phyloP scores from a whole-genome alignment of 176 grass and related monocot species.

The Avena eriantha region DNA sequence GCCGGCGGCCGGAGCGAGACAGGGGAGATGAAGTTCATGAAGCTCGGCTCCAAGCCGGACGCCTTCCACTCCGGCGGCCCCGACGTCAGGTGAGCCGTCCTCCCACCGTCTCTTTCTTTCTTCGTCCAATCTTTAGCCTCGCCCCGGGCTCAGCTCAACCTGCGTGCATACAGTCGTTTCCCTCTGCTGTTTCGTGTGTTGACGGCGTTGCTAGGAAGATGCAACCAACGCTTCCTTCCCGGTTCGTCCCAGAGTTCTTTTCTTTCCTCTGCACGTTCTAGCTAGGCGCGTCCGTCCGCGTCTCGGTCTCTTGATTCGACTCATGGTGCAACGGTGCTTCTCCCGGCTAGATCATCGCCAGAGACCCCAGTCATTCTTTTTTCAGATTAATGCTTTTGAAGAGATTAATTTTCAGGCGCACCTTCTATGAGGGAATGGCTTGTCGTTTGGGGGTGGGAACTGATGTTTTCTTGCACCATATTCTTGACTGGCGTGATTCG shows the following conservation, averaged over 20 bases:
- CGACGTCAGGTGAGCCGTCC: constrained; percentile 70
- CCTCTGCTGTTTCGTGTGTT: neutral
- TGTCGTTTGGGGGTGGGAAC: neutral
- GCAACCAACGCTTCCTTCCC: neutral
- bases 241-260: neutral
- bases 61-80: constrained; percentile 82
- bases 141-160: neutral
- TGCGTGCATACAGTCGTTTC: neutral
- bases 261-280: neutral
- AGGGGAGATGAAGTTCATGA: constrained; percentile 96
- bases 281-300: neutral
- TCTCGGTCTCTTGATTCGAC: neutral
- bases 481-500: constrained; percentile 27
- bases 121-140: neutral
- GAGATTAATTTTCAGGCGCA: neutral
- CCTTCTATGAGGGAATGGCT: constrained; percentile 1
- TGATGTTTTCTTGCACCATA: constrained; percentile 24
- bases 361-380: neutral
- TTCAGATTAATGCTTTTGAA: neutral
- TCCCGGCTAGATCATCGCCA: neutral
- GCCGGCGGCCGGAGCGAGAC: neutral
- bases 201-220: constrained; percentile 3
- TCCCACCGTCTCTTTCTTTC: neutral
- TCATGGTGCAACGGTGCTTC: neutral
- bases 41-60: constrained; percentile 96